Conservation (phyloP, 140 eudicot species). For the Erigeron philadelphicus region DNA sequence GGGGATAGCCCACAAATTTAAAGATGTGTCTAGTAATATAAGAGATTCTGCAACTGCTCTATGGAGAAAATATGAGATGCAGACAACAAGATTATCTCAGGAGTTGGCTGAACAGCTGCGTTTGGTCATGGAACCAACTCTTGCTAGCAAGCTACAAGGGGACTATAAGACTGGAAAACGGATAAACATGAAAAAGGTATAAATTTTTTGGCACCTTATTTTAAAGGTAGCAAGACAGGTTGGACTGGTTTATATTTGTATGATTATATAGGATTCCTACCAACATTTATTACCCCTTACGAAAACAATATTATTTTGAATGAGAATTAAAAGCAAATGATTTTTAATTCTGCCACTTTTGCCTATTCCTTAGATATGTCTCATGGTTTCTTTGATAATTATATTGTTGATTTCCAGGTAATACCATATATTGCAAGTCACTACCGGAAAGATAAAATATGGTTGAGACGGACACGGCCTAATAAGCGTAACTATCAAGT, state of each 20-base stretch:
- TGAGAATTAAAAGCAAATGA: no score
- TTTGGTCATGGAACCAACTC: constrained; percentile 92
- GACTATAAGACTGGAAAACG: constrained; percentile 95
- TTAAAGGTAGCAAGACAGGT: background rate
- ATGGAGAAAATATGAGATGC: constrained; percentile 81
- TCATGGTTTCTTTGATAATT: background rate
- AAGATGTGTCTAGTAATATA: constrained; percentile 42
- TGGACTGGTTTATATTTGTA: no score
- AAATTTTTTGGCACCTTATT: background rate
- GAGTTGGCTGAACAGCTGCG: constrained; percentile 94
- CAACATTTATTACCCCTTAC: no score
- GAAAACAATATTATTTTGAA: no score
- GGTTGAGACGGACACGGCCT: constrained; percentile 93
- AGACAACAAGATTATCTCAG: constrained; percentile 86
- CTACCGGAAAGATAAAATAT: constrained; percentile 85
- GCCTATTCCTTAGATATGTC: background rate
- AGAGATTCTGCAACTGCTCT: constrained; percentile 54
- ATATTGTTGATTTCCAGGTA: constrained; percentile 45
- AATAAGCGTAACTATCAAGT: constrained; percentile 94
- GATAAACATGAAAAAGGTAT: constrained; percentile 94
- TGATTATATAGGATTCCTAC: no score
- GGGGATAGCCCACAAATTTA: constrained; percentile 41
- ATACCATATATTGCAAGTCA: constrained; percentile 89
- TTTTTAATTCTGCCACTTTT: background rate
- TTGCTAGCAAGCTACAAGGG: constrained; percentile 96